Conservation (phyloP, 2,329 filamentous ascomycete genomes). For the Epichloe typhina region DNA sequence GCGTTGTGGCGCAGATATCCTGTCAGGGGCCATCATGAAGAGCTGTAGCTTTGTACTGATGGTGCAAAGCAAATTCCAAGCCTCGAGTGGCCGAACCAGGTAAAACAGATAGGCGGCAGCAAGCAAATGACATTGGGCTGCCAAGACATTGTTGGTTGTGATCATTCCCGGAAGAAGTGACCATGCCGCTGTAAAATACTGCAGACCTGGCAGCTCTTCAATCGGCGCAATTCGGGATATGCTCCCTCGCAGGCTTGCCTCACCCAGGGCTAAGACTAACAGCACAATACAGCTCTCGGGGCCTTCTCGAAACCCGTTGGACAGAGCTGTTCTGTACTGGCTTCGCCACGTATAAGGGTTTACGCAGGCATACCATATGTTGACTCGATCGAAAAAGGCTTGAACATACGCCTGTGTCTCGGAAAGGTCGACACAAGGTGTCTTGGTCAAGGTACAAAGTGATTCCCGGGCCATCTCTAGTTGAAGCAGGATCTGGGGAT, state of each 20-base stretch:
- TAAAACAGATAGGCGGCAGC: conserved; percentile 76
- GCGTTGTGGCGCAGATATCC: conserved; percentile 55
- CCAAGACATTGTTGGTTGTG: conserved; percentile 65
- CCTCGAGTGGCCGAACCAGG: conserved; percentile 67
- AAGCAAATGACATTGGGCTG: conserved; percentile 68
- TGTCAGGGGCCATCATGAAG: conserved; percentile 58
- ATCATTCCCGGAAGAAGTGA: conserved; percentile 63
- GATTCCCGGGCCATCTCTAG: conserved; percentile 69
- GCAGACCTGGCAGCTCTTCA: conserved; percentile 60
- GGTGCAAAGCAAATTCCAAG: conserved; percentile 68
- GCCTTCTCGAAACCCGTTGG: conserved; percentile 63
- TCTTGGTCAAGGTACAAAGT: conserved; percentile 52
- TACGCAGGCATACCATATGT: conserved; percentile 76
- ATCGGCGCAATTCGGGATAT: conserved; percentile 58
- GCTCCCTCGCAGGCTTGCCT: conserved; percentile 62
- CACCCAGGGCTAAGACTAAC: conserved; percentile 63
- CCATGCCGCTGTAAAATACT: conserved; percentile 75
- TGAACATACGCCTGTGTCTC: conserved; percentile 64
- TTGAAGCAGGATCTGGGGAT: conserved; percentile 69
- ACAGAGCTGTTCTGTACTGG: conserved; percentile 62
- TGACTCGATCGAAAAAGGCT: conserved; percentile 69
- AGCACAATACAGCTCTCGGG: conserved; percentile 74
- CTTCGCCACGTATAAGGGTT: conserved; percentile 70
- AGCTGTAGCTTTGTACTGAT: conserved; percentile 73
- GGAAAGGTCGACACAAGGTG: conserved; percentile 55